Evolutionary conservation across 2,329 filamentous ascomycete genomes (phyloP), one percentile per base, ranked within the genome.

Genomic region (Cladosporium colombiae): DNA sequence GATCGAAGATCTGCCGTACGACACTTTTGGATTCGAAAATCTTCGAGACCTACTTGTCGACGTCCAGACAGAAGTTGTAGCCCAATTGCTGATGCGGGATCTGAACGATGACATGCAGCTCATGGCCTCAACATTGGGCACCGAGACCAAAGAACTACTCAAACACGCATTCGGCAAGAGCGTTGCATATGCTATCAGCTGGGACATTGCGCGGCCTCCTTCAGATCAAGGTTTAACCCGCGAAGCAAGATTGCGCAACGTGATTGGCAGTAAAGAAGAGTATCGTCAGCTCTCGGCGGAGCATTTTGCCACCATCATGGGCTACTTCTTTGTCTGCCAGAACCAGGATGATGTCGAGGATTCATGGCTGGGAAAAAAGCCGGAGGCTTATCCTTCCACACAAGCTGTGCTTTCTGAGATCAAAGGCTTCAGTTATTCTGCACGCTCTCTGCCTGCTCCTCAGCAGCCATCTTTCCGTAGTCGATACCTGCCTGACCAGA

Each of bases 381-480:
- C 16, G 0, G 62, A 66, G n/a, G 88, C 91, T 62, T 76, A 78
- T 1, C 83, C 86, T 63, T 89, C 92, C 3, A 84, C 85, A 2
- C 80, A 87, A 31, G 29, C 33, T 14, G 86, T 85, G 33, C 85
- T 96, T 78, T 80, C 81, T 18, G 83, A 86, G 31, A 97, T 99
- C 74, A 89, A 88, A 69, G 78, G 76, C 3, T 88, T 89, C 69
- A 87, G 90, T 33, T 82, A 88, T 69, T 93, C 93, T 0, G 80
- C 82, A 1, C 84, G 86, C 31, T 78, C 81, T 14, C 80, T 97
- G 8, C 90, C 92, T 3, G 82, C 89, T 13, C 91, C 90, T 65
- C 93, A 97, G 70, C 93, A 98, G 72, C 95, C 95, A 3, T 89
- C 88, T 62, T 98, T 97, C 79, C 89, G 86, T 70, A 89, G 89